phyloP scores from a whole-genome alignment of 345 rosid genomes.

The Melastoma malabathricum region DNA sequence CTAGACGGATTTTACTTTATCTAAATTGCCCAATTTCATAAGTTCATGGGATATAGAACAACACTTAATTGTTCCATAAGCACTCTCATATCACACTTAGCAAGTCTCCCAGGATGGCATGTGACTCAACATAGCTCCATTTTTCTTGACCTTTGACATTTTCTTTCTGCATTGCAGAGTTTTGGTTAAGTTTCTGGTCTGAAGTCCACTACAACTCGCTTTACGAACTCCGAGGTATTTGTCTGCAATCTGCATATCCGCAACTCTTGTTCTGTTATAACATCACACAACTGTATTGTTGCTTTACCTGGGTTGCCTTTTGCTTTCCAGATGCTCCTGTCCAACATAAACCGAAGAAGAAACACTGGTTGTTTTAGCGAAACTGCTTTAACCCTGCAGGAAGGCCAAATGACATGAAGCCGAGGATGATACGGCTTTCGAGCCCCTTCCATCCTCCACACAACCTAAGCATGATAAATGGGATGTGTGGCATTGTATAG shows the following conservation, averaged over 20 bases:
- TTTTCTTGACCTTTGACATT: slow-evolving; percentile 2
- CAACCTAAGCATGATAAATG: too few relatives aligned
- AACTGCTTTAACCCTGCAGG: too few relatives aligned
- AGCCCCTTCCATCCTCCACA: too few relatives aligned
- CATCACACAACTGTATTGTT: background rate
- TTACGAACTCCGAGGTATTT: slow-evolving; percentile 59
- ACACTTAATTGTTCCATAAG: too few relatives aligned
- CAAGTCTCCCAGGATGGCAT: background rate
- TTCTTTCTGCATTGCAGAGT: slow-evolving; percentile 37
- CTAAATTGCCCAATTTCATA: too few relatives aligned
- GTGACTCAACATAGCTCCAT: background rate
- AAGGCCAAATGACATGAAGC: too few relatives aligned
- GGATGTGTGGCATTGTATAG: too few relatives aligned
- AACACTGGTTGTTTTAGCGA: slow-evolving; percentile 80
- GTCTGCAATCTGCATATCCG: slow-evolving; percentile 7
- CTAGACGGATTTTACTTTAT: too few relatives aligned
- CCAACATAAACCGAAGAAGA: slow-evolving; percentile 65
- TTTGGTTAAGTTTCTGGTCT: slow-evolving; percentile 98
- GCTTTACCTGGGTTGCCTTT: background rate
- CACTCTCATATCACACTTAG: too few relatives aligned
- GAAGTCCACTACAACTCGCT: slow-evolving; percentile 97
- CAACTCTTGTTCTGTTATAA: background rate
- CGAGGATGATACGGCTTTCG: too few relatives aligned
- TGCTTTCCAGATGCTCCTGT: slow-evolving; percentile 51
- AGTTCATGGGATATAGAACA: background rate